Evolutionary conservation across 202 grass and related monocot genomes (phyloP), one percentile per base, ranked within the genome.

Genomic region (Bolboschoenoplectus hybrid): DNA sequence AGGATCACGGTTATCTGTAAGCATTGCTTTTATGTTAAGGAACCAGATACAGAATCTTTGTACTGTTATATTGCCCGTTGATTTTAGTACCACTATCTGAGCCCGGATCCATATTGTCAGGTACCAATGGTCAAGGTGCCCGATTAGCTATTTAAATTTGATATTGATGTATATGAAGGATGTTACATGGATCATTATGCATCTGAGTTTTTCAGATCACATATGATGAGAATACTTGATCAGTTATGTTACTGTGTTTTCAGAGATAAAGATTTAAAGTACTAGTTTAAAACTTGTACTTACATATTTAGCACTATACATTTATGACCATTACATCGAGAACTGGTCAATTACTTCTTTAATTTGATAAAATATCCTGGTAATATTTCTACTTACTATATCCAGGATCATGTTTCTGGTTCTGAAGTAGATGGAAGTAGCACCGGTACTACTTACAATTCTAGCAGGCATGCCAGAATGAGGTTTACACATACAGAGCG

Each of bases 401-500:
- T 82, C 7, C 90, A 94, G 89, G 91, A 91, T 10, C 85, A 85
- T 61, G 75, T 91, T 76, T 88, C 88, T 73, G 61, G 53, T 76
- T 70, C 82, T 63, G 63, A 56, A 17, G 85, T 81, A 68, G 89
- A 76, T 82, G 89, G 52, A 35, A 90, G 49, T 70, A 86, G 80
- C 51, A 86, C 84, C 82, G 92, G 85, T 85, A 81, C 82, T 66
- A 67, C 86, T 49, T 56, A 88, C 81, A 81, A 82, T 70, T 88
- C 86, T 78, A 97, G 81, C 67, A 77, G 84, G 61, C 72, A 91
- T 63, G 88, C 94, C 45, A 94, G 90, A 75, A 68, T 94, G 84
- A 92, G 91, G 66, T 92, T 96, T 85, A 78, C 86, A 78, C 87
- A 86, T 85, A 93, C 87, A 51, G 92, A 93, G 26, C 89, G 89